phyloP scores from a whole-genome alignment of 139 green algal species.

The Chlorella vulgaris region DNA sequence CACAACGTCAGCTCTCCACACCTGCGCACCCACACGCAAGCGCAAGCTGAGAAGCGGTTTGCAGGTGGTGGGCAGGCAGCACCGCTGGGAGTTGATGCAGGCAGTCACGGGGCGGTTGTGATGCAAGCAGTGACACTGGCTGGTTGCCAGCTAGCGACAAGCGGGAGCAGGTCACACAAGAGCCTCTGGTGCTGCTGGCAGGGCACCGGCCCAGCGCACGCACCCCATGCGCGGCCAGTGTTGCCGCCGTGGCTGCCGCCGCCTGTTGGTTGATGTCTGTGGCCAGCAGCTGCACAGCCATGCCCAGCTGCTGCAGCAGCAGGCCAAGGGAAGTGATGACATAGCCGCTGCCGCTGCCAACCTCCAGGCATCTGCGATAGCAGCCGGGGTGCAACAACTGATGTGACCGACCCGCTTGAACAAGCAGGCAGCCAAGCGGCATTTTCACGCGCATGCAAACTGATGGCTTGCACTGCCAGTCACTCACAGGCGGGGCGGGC shows the following conservation, averaged over 20 bases:
- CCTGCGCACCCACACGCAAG: not conserved
- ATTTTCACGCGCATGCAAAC: too few species aligned
- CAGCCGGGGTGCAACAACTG: not conserved
- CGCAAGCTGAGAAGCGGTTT: not conserved
- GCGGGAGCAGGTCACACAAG: not conserved
- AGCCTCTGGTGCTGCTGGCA: not conserved
- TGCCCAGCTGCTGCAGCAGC: conserved; percentile 44
- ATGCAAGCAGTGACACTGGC: not conserved
- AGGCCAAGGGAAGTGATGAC: conserved; percentile 78
- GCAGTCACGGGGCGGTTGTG: not conserved
- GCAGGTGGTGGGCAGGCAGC: not conserved
- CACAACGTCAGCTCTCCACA: conserved; percentile 52
- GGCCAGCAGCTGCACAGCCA: conserved; percentile 39
- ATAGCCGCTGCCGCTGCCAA: conserved; percentile 89
- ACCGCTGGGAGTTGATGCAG: not conserved
- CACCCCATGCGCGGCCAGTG: not conserved
- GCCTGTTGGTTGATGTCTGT: conserved; percentile 19
- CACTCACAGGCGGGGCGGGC: conserved; percentile 31
- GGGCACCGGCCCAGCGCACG: not conserved
- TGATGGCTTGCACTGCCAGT: too few species aligned
- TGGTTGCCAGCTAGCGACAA: not conserved
- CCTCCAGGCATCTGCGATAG: conserved; percentile 66
- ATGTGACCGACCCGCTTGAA: too few species aligned
- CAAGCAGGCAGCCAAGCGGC: not conserved
- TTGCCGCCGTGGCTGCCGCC: not conserved